phyloP scores from a whole-genome alignment of 176 grass and related monocot species.

The Aegilops longissima region DNA sequence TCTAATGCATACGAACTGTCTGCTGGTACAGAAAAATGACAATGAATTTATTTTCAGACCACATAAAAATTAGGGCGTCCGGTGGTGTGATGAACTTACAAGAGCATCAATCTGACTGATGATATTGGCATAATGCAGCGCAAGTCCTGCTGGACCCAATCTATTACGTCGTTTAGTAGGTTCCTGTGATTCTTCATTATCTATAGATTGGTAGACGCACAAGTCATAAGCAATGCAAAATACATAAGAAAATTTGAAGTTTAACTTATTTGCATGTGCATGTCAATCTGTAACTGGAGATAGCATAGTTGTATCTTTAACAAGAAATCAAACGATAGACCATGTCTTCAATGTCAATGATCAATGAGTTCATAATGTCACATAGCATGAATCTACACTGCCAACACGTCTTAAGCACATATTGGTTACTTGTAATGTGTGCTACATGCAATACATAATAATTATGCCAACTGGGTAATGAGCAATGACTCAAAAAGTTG shows the following conservation, averaged over 20 bases:
- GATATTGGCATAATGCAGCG: slow-evolving; percentile 98
- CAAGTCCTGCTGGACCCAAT: slow-evolving; percentile 95
- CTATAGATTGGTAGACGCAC: slow-evolving; percentile 56
- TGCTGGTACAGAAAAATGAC: background rate
- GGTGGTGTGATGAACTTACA: slow-evolving; percentile 55
- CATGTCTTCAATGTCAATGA: slow-evolving; percentile 4
- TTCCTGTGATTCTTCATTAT: slow-evolving; percentile 60
- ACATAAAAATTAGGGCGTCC: slow-evolving; percentile 1
- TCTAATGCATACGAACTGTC: background rate
- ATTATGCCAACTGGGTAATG: background rate
- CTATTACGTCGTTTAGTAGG: slow-evolving; percentile 56
- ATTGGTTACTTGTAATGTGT: background rate
- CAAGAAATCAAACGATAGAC: background rate
- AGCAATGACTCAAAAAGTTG: background rate
- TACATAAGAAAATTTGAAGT: slow-evolving; percentile 15
- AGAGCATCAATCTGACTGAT: slow-evolving; percentile 92
- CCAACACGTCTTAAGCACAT: background rate
- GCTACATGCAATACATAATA: background rate
- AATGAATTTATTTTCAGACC: background rate
- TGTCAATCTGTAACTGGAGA: slow-evolving; percentile 10
- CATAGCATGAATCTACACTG: background rate
- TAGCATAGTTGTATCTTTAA: slow-evolving; percentile 24
- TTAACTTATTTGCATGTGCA: background rate
- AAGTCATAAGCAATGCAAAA: slow-evolving; percentile 27
- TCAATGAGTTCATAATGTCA: slow-evolving; percentile 1